Evolutionary conservation across 768 basidiomycete genomes (phyloP).

Genomic region (Pleurotus citrinopileatus): DNA sequence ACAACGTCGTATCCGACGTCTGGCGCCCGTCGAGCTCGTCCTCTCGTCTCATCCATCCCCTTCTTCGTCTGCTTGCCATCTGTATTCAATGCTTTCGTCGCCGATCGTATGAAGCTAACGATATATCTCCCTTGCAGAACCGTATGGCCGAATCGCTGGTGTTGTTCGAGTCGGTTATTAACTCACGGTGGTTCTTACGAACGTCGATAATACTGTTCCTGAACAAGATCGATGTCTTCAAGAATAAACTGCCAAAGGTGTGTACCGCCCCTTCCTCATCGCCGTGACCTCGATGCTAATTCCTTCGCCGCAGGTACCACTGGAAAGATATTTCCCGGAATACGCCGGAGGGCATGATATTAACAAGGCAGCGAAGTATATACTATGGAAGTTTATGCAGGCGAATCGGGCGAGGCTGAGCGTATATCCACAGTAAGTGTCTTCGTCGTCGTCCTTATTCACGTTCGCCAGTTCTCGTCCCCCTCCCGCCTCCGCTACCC

Average conservation of each 20-base stretch:
- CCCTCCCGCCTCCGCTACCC: too few species aligned
- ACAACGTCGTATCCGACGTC: too few species aligned
- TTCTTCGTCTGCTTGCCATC: too few species aligned
- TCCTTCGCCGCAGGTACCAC: conserved; percentile 66
- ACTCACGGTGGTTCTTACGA: conserved; percentile 90
- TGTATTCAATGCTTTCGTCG: too few species aligned
- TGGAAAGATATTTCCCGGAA: conserved; percentile 82
- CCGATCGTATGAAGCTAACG: neutral
- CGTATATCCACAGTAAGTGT: conserved; percentile 85
- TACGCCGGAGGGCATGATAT: conserved; percentile 88
- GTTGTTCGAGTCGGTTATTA: conserved; percentile 90
- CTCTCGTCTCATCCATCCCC: too few species aligned
- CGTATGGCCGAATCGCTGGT: conserved; percentile 92
- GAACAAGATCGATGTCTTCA: conserved; percentile 94
- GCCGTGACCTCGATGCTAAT: too few species aligned
- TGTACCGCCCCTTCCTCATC: neutral
- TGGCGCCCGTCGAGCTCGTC: too few species aligned
- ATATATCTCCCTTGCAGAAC: conserved; percentile 45
- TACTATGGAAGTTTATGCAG: conserved; percentile 94
- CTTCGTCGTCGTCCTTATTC: conserved; percentile 1
- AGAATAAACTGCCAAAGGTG: conserved; percentile 74
- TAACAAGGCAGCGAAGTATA: conserved; percentile 93
- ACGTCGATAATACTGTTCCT: conserved; percentile 90
- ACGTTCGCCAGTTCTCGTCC: too few species aligned
- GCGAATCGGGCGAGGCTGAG: conserved; percentile 80